These are phyloP conservation scores for Chaetomium sp. DNA, from an alignment of 2,329 filamentous ascomycete species.

Conservation along the genomic window DNA sequence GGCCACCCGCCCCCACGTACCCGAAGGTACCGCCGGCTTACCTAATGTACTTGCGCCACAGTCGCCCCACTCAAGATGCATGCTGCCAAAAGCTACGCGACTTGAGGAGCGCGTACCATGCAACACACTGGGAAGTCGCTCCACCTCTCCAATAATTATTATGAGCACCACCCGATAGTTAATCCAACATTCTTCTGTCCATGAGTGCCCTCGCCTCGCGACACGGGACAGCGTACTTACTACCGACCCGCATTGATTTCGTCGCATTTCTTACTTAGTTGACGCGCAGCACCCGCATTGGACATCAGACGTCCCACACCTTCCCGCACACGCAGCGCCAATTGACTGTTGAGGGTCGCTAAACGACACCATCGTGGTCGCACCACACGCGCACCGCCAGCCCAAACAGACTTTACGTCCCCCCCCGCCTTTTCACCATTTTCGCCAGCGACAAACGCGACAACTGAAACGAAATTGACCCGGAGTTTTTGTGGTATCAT, in stretches of 20 bases:
- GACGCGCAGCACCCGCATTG: too few relatives aligned
- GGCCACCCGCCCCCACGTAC: neutral
- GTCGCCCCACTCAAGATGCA: constrained; percentile 2
- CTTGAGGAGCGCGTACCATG: constrained; percentile 4
- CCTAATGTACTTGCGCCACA: neutral
- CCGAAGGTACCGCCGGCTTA: neutral
- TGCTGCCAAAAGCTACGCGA: constrained; percentile 7
- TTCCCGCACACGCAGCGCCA: too few relatives aligned
- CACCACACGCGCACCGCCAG: too few relatives aligned
- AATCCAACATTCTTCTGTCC: neutral
- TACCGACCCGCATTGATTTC: neutral
- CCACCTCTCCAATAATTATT: constrained; percentile 4
- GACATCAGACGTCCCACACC: too few relatives aligned
- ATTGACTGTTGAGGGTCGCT: too few relatives aligned
- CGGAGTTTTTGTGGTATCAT: too few relatives aligned
- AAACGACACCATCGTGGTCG: too few relatives aligned
- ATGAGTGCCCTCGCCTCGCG: neutral
- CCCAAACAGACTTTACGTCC: too few relatives aligned
- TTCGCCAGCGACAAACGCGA: too few relatives aligned
- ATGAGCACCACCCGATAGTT: neutral
- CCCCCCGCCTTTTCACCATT: too few relatives aligned
- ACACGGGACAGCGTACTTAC: neutral
- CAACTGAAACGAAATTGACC: too few relatives aligned
- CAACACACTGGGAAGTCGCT: neutral
- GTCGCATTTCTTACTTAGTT: too few relatives aligned